A percentile compares a stretch with the other conserved stretches of the same genome.
These are phyloP conservation scores for Verticillium dahliae DNA, from an alignment of 2,329 filamentous ascomycete genomes.

Conservation along the genomic window DNA sequence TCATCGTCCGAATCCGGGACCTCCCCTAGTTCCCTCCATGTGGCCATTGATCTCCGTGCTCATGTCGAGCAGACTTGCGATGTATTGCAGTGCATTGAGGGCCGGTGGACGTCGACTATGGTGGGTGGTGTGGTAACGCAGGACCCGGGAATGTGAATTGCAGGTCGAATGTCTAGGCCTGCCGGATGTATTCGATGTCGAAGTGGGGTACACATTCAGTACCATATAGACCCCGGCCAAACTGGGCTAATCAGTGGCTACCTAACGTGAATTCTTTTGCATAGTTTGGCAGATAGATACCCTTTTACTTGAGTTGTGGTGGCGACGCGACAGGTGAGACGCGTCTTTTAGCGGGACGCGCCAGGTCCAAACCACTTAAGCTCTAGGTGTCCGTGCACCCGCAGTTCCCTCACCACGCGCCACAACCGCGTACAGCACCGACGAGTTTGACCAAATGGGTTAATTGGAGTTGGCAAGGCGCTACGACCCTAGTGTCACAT, in stretches of 20 bases:
- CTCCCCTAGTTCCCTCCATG: constrained; percentile 44
- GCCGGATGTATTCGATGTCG: neutral
- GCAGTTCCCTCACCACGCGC: neutral
- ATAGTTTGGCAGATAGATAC: too few species aligned
- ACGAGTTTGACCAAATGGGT: too few species aligned
- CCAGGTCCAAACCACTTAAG: neutral
- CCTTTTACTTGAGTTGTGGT: neutral
- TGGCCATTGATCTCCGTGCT: constrained; percentile 25
- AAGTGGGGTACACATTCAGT: neutral
- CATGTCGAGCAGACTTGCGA: neutral
- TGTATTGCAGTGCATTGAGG: neutral
- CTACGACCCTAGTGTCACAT: too few species aligned
- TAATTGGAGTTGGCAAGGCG: too few species aligned
- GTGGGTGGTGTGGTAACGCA: neutral
- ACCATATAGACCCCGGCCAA: neutral
- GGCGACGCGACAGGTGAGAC: neutral
- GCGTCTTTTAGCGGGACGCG: neutral
- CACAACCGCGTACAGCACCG: too few species aligned
- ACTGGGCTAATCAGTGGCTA: neutral
- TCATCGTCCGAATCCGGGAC: constrained; percentile 46
- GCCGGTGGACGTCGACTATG: neutral
- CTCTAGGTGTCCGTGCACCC: neutral
- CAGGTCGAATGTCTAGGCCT: neutral
- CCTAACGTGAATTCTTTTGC: neutral
- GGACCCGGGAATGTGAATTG: neutral